Conservation (phyloP, 768 basidiomycete species). For the Lactarius deliciosus region DNA sequence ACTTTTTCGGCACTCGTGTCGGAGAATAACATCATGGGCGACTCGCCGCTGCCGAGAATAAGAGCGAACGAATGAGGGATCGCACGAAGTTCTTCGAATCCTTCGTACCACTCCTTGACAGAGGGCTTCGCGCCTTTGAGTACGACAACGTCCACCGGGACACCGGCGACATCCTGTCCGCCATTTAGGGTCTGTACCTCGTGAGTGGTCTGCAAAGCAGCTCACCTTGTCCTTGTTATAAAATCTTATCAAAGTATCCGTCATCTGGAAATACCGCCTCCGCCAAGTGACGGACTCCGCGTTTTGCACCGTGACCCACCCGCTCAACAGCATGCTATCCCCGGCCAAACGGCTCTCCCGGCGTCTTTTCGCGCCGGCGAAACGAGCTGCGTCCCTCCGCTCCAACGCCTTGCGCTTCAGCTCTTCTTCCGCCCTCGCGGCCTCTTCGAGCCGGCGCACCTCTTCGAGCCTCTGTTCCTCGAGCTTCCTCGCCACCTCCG, state of each 20-base stretch:
- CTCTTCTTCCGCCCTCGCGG: conserved; percentile 19
- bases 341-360: conserved; percentile 15
- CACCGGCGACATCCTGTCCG: conserved; percentile 12
- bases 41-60: conserved; percentile 15
- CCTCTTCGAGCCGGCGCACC: conserved; percentile 8
- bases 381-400: conserved; percentile 17
- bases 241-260: conserved; percentile 16
- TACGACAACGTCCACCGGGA: conserved; percentile 18
- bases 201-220: not conserved
- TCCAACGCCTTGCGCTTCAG: conserved; percentile 14
- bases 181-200: not conserved
- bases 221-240: conserved; percentile 24
- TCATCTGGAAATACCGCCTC: conserved; percentile 29
- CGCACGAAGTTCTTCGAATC: conserved; percentile 27
- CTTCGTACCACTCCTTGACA: conserved; percentile 27
- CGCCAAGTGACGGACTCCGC: conserved; percentile 24
- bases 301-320: conserved; percentile 28
- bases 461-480: conserved; percentile 24
- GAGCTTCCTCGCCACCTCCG: conserved; percentile 4
- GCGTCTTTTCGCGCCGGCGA: conserved; percentile 19
- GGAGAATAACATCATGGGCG: conserved; percentile 23
- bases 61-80: conserved; percentile 28
- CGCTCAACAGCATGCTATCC: conserved; percentile 18
- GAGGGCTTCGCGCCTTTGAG: conserved; percentile 6
- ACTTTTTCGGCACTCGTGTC: conserved; percentile 27